Base-by-base conservation (phyloP, 306 rosid genomes). In the Notholithocarpus densiflorus region DNA sequence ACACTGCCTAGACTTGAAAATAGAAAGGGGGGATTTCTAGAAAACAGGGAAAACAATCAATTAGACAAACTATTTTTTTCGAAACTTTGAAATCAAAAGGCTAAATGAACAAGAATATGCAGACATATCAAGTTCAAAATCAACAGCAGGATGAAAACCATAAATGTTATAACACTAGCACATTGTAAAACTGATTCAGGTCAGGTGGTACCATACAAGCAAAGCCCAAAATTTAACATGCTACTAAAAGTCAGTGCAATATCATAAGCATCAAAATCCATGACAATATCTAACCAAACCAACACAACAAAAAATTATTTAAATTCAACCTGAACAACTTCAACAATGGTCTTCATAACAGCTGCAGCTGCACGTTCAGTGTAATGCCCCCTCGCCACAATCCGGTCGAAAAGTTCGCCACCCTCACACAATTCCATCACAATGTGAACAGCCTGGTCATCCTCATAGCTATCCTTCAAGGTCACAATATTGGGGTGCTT, bases 311-410 rank as follows among this genome's bases (percentile, higher is more conserved):
- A 65, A 5, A 64, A 32, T 11, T 20, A 81, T 10, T 7, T 21
- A 51, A 60, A 71, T 68, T 54, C 27, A 45, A 86, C 92, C 92
- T 82, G 82, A 68, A 89, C 92, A 75, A 89, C 83, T 86, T 86
- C 90, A 73, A 89, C 85, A 62, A 89, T 89, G 0, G 92, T 89
- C 77, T 74, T 75, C 90, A 89, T 84, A 60, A 89, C 82, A 12
- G 76, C 82, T 19, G 92, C 90, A 5, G 92, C 92, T 2, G 92
- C 92, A 17, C 92, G 81, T 72, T 89, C 92, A 0, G 92, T 86
- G 84, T 86, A 89, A 78, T 89, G 92, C 51, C 92, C 92, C 75
- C 92, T 80, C 1, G 92, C 82, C n/a, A 89, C 92, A 80, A 89
- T 89, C 48, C 92, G 86, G 68, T 89, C 92, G 3, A 89, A 89